These are phyloP conservation scores for Cladobotryum mycophilum DNA, from an alignment of 2,329 filamentous ascomycete genomes.

Conservation along the genomic window DNA sequence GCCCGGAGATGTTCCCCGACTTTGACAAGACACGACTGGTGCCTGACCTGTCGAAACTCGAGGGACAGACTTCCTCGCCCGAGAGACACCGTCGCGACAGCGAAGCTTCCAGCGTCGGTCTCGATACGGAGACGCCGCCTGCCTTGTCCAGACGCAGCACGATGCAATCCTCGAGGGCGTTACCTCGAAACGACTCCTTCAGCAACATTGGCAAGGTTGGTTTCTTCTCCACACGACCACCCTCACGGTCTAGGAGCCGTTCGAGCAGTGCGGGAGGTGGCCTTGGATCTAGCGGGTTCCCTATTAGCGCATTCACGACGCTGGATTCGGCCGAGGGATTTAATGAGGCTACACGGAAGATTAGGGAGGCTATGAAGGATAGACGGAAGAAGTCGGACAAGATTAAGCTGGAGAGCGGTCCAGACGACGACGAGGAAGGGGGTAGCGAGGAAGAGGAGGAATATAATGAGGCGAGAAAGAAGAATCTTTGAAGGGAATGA, in stretches of 20 bases:
- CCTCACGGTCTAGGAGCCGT: conserved; percentile 68
- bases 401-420: conserved; percentile 31
- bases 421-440: conserved; percentile 27
- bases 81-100: conserved; percentile 39
- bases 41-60: conserved; percentile 42
- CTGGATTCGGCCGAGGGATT: conserved; percentile 64
- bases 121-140: conserved; percentile 33
- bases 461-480: conserved; percentile 38
- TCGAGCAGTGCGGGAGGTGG: conserved; percentile 63
- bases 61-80: conserved; percentile 17
- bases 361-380: conserved; percentile 74
- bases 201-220: conserved; percentile 80
- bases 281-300: conserved; percentile 55
- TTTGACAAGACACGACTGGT: conserved; percentile 74
- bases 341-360: conserved; percentile 76
- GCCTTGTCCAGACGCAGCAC: conserved; percentile 43
- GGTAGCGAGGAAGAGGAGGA: conserved; percentile 36
- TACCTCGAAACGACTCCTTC: conserved; percentile 88
- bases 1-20: conserved; percentile 95
- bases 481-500: conserved; percentile 25
- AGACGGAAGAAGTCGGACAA: conserved; percentile 48
- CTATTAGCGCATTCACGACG: conserved; percentile 62
- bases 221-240: conserved; percentile 82
- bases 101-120: conserved; percentile 38
- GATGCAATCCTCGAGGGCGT: conserved; percentile 45